Conservation (phyloP, 2,329 filamentous ascomycete species). For the Albophoma yamanashiensis region DNA sequence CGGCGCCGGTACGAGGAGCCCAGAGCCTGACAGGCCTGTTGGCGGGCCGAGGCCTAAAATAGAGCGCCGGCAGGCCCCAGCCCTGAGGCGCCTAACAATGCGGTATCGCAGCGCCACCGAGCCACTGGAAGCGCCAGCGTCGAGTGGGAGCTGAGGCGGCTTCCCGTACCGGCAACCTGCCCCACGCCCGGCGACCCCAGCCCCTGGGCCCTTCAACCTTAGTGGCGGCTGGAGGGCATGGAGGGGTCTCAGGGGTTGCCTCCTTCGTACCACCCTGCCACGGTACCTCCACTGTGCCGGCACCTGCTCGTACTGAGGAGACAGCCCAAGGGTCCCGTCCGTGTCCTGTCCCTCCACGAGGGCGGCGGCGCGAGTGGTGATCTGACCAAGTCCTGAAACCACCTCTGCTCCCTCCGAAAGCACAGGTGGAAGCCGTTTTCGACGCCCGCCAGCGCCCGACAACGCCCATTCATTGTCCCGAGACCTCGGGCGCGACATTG, state of each 20-base stretch:
- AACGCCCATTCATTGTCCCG: not conserved
- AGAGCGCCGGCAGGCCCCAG: not conserved
- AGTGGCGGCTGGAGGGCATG: not conserved
- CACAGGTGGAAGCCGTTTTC: not conserved
- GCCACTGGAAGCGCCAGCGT: not conserved
- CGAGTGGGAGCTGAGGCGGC: not conserved
- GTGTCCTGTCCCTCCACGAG: not conserved
- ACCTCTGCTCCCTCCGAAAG: conserved; percentile 3
- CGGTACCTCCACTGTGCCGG: too few species aligned
- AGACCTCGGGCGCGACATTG: not conserved
- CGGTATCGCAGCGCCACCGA: not conserved
- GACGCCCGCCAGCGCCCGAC: not conserved
- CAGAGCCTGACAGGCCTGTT: not conserved
- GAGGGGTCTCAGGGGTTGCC: not conserved
- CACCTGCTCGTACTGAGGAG: too few species aligned
- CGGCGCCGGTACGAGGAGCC: too few species aligned
- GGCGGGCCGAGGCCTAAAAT: conserved; percentile 3
- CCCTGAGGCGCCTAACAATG: not conserved
- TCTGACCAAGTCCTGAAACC: conserved; percentile 4
- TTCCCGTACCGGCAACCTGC: not conserved
- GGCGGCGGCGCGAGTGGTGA: not conserved
- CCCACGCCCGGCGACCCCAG: not conserved
- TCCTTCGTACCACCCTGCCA: not conserved
- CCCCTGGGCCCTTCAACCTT: not conserved
- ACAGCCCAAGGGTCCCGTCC: not conserved